Percentiles rank a stretch among this genome's conserved stretches.
These are phyloP conservation scores for Angomonas ambiguus DNA, from an alignment of 208 protist species.

Conservation along the genomic window DNA sequence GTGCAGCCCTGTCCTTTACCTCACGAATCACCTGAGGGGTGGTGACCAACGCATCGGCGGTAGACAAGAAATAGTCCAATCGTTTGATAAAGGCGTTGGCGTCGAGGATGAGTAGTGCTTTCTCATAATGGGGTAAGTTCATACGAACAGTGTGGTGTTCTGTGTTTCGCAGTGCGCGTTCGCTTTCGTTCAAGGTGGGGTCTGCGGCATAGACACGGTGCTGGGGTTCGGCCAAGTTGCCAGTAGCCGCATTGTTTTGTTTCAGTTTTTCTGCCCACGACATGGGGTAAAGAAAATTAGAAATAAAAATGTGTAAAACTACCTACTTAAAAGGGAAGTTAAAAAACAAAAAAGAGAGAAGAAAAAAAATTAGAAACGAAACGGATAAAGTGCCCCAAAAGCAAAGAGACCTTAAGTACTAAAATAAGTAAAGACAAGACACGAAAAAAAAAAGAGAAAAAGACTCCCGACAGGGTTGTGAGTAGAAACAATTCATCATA, in stretches of 20 bases:
- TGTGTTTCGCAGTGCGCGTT: slow-evolving; percentile 27
- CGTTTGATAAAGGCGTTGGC: slow-evolving; percentile 88
- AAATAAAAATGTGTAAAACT: slow-evolving; percentile 7
- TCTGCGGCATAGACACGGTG: slow-evolving; percentile 28
- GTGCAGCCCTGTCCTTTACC: slow-evolving; percentile 65
- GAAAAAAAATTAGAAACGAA: not conserved
- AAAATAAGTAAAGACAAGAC: not conserved
- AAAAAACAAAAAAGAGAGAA: slow-evolving; percentile 1
- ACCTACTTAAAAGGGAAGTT: not conserved
- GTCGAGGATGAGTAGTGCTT: slow-evolving; percentile 79
- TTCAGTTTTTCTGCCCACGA: slow-evolving; percentile 59
- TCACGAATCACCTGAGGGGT: slow-evolving; percentile 82
- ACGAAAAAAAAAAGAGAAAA: slow-evolving; percentile 7
- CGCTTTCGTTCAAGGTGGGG: slow-evolving; percentile 14
- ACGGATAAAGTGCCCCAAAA: not conserved
- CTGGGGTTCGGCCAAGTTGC: slow-evolving; percentile 23
- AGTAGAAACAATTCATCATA: not conserved
- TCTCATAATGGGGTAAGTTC: slow-evolving; percentile 48
- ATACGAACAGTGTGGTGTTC: slow-evolving; percentile 26
- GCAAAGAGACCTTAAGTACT: not conserved
- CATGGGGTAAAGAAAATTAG: slow-evolving; percentile 24
- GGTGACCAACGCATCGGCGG: slow-evolving; percentile 80
- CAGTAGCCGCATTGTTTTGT: slow-evolving; percentile 36
- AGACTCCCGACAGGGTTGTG: no score
- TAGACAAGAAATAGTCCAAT: slow-evolving; percentile 56